Percentiles rank a stretch among this genome's conserved stretches.
These are phyloP conservation scores for Chlorella vulgaris DNA, from an alignment of 139 green algal species.

Conservation along the genomic window DNA sequence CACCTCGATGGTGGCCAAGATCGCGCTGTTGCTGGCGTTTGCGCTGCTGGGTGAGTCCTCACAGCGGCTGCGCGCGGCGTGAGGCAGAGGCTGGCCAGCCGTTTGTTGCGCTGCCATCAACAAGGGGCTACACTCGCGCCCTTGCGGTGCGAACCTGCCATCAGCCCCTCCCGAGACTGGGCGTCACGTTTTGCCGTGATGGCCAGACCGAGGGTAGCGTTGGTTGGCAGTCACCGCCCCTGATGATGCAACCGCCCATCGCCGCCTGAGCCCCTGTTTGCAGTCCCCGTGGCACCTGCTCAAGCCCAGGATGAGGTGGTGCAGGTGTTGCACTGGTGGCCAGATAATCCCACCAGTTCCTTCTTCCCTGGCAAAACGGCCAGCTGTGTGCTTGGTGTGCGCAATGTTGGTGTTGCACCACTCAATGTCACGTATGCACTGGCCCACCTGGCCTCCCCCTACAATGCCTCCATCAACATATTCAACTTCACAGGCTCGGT, in stretches of 20 bases:
- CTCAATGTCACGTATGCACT: slow-evolving; percentile 34
- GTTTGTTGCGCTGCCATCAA: too few relatives aligned
- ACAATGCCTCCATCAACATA: slow-evolving; percentile 36
- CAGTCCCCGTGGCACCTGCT: neutral
- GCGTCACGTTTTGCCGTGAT: too few relatives aligned
- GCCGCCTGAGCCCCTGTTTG: neutral
- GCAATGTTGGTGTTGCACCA: slow-evolving; percentile 12
- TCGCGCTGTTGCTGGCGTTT: neutral
- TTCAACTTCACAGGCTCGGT: slow-evolving; percentile 49
- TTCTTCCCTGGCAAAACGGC: slow-evolving; percentile 43
- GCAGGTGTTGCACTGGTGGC: slow-evolving; percentile 41
- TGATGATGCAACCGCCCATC: neutral
- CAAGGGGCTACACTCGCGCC: too few relatives aligned
- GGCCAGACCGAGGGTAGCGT: too few relatives aligned
- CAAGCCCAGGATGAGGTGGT: slow-evolving; percentile 5
- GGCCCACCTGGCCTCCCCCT: slow-evolving; percentile 35
- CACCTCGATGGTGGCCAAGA: neutral
- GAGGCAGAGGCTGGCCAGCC: too few relatives aligned
- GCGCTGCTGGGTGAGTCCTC: neutral
- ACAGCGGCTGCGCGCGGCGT: neutral
- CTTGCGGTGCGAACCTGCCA: too few relatives aligned
- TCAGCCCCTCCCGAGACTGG: too few relatives aligned
- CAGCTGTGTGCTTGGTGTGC: slow-evolving; percentile 37
- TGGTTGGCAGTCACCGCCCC: too few relatives aligned
- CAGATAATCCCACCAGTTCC: slow-evolving; percentile 43